These are phyloP conservation scores for Chernovozyma sophiae-reginae DNA, from an alignment of 1,139 yeast species.

Conservation along the genomic window DNA sequence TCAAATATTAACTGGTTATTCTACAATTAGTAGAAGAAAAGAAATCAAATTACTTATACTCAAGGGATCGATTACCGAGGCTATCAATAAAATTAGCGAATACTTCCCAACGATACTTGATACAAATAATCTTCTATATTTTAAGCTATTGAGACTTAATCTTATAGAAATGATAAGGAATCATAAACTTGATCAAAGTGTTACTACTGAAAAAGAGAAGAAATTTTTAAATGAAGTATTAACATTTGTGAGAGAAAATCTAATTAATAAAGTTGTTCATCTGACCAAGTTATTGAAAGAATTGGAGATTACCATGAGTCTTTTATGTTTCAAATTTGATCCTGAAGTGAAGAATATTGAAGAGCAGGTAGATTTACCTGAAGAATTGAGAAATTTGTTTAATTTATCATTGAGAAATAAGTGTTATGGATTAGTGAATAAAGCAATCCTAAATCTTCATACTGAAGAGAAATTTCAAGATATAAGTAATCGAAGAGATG, in stretches of 20 bases:
- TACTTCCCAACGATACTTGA: conserved; percentile 54
- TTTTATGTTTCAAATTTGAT: conserved; percentile 52
- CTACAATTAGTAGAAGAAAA: conserved; percentile 46
- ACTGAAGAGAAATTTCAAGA: conserved; percentile 9
- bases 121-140: conserved; percentile 54
- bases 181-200: conserved; percentile 35
- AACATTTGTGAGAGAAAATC: conserved; percentile 55
- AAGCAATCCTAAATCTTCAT: conserved; percentile 35
- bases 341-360: conserved; percentile 27
- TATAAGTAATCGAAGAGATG: background rate
- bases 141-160: conserved; percentile 56
- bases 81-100: conserved; percentile 43
- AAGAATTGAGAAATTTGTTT: conserved; percentile 46
- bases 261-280: conserved; percentile 54
- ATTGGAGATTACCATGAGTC: conserved; percentile 67
- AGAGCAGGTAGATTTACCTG: conserved; percentile 47
- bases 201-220: conserved; percentile 29
- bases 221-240: conserved; percentile 54
- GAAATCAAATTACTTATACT: conserved; percentile 46
- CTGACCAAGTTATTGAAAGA: conserved; percentile 53
- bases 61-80: conserved; percentile 46
- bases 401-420: conserved; percentile 52
- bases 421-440: conserved; percentile 58
- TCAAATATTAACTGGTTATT: conserved; percentile 32
- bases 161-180: conserved; percentile 60